Base-by-base conservation (phyloP, 2,329 filamentous ascomycete genomes). In the Aspergillus terreus region DNA sequence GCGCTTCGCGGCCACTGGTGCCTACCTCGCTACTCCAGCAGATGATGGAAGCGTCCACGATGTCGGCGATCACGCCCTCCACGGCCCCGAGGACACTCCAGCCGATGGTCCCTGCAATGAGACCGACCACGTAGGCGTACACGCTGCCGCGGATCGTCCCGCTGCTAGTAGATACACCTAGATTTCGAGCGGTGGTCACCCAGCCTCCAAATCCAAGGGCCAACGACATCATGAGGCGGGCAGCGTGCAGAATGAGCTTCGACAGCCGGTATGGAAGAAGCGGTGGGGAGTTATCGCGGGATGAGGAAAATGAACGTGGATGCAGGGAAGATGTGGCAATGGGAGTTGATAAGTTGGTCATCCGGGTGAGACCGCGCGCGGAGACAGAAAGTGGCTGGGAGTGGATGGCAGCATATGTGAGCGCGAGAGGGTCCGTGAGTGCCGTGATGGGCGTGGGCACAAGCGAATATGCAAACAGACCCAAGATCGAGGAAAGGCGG, bases 331-430 rank as follows among this genome's bases (percentile, higher is more conserved):
- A 92, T 0, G 89, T 90, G 25, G 67, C 58, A 3, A 88, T 83
- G 19, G 84, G 80, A 1, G 86, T 80, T 3, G 85, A 83, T 46
- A 97, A 79, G 67, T 95, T 90, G 44, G 87, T 82, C 78, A 97
- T 87, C 63, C 92, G 86, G 49, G 85, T 86, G 4, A 97, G 76
- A 2, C 88, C 88, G 41, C 90, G 82, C 0, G 92, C 90, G 3
- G 92, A 90, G 51, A 83, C 80, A 25, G 84, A 79, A 35, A 99
- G 79, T 10, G 88, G 86, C 60, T 95, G 85, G 5, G 91, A 95
- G 72, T 97, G 94, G 52, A 99, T 95, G 1, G 92, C 90, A 5
- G 89, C 87, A 67, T 96, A 96, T 1, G 92, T 97, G 45, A 99
- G 80, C 0, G 92, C 90, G 33, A 99, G 78, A 1, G 94, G 92